These are phyloP conservation scores for Haematococcus lacustris DNA, from an alignment of 139 green algal genomes.

Conservation along the genomic window DNA sequence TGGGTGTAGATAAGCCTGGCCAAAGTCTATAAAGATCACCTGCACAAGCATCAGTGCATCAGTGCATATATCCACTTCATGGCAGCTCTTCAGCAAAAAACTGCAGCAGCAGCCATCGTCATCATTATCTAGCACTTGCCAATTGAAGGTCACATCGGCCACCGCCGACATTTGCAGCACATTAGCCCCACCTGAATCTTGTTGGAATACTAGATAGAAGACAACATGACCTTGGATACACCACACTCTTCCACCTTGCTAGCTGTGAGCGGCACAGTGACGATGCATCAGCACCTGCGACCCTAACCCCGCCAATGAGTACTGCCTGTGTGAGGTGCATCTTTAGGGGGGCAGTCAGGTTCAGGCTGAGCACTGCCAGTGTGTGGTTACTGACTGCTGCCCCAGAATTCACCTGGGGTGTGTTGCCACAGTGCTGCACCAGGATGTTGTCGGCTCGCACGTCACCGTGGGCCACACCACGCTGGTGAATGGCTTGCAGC, in stretches of 20 bases:
- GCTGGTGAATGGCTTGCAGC: background rate
- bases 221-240: background rate
- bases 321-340: background rate
- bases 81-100: background rate
- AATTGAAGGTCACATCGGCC: too few relatives aligned
- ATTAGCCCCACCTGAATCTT: too few relatives aligned
- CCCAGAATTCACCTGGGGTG: background rate
- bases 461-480: background rate
- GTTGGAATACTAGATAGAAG: background rate
- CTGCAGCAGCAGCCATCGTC: too few relatives aligned
- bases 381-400: too few relatives aligned
- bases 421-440: background rate
- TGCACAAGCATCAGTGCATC: too few relatives aligned
- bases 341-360: too few relatives aligned
- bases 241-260: background rate
- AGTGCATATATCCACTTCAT: background rate
- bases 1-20: background rate
- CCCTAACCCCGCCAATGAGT: background rate
- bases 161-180: too few relatives aligned
- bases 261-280: background rate
- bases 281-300: background rate
- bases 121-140: too few relatives aligned
- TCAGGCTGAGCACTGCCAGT: too few relatives aligned
- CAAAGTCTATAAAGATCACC: too few relatives aligned
- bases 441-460: background rate